phyloP scores from a whole-genome alignment of 331 rosid species.

The Dryas integrifolia region DNA sequence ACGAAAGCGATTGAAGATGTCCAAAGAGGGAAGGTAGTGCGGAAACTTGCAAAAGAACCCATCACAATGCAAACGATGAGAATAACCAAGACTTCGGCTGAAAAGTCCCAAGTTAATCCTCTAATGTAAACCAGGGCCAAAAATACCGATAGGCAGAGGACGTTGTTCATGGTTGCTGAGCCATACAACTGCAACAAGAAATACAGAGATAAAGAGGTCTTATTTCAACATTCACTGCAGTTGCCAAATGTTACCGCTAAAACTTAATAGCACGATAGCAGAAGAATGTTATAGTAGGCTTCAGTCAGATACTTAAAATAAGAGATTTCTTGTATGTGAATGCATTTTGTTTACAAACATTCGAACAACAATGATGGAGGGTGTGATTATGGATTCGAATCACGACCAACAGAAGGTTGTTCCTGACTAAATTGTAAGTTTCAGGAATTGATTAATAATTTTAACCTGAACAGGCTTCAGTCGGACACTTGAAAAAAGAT shows the following conservation, averaged over 20 bases:
- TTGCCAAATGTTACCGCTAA: neutral
- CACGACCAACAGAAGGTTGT: no score
- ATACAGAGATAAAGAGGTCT: neutral
- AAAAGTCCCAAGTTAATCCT: slow-evolving; percentile 88
- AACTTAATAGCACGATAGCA: neutral
- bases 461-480: no score
- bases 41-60: slow-evolving; percentile 81
- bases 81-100: slow-evolving; percentile 83
- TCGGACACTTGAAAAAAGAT: neutral
- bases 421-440: no score
- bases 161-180: slow-evolving; percentile 90
- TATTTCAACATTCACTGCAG: neutral
- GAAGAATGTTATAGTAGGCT: neutral
- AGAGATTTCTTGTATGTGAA: no score
- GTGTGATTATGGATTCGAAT: no score
- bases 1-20: slow-evolving; percentile 72
- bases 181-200: slow-evolving; percentile 73
- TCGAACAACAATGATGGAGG: no score
- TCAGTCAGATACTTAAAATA: no score
- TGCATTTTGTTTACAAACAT: no score
- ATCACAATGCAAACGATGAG: slow-evolving; percentile 63
- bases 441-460: no score
- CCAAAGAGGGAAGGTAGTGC: slow-evolving; percentile 90
- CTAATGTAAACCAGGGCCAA: slow-evolving; percentile 75
- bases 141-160: slow-evolving; percentile 84